Conservation (phyloP, 2,329 filamentous ascomycete genomes). For the Trichophyton schoenleinii region DNA sequence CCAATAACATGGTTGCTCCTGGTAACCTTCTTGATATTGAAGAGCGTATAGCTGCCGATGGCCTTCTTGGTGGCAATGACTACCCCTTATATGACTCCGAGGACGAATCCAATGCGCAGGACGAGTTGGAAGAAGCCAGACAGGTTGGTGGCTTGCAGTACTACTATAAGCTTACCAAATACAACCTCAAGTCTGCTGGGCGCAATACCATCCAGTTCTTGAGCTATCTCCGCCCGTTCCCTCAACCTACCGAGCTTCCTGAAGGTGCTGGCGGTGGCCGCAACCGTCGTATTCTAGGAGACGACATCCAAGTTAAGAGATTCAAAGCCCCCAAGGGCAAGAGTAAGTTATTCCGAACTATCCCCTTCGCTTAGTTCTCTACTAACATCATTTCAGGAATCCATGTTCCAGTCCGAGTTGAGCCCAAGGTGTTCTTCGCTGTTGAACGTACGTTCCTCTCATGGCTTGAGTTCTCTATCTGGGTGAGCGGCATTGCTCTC, state of each 20-base stretch:
- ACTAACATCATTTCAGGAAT: conserved; percentile 57
- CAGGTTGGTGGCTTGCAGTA: conserved; percentile 67
- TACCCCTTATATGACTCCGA: conserved; percentile 87
- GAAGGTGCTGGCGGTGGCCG: conserved; percentile 26
- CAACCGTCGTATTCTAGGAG: conserved; percentile 27
- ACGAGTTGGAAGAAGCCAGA: conserved; percentile 65
- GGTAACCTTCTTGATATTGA: conserved; percentile 57
- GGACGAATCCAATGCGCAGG: conserved; percentile 63
- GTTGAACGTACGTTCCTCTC: conserved; percentile 91
- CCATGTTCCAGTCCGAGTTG: conserved; percentile 87
- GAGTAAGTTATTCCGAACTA: conserved; percentile 26
- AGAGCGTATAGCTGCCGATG: conserved; percentile 59
- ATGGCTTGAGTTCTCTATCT: conserved; percentile 96
- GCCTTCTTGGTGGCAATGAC: conserved; percentile 50
- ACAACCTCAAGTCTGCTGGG: conserved; percentile 39
- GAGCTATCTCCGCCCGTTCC: conserved; percentile 43
- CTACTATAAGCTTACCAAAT: conserved; percentile 46
- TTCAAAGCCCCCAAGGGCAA: conserved; percentile 48
- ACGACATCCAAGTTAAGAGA: conserved; percentile 36
- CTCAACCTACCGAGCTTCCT: conserved; percentile 32
- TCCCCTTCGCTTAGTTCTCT: background rate
- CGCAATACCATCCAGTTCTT: conserved; percentile 35
- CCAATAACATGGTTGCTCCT: conserved; percentile 36
- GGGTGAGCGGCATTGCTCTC: conserved; percentile 76
- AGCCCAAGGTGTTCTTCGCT: conserved; percentile 96